Conservation (phyloP, 805 yeast genomes). For the Sporopachydermia lactativora region DNA sequence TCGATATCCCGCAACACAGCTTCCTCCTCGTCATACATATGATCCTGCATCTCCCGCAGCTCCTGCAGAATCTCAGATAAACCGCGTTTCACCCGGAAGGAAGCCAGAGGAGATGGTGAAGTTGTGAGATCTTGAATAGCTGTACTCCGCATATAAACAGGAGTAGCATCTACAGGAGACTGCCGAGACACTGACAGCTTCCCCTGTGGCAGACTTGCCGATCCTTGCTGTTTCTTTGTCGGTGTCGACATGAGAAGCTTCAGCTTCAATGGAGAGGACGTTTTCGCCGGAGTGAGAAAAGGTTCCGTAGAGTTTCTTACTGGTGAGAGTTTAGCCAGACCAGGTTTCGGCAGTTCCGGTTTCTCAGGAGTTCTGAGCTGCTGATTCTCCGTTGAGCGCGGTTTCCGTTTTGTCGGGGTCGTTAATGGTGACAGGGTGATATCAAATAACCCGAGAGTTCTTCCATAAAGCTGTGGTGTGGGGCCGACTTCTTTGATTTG, state of each 20-base stretch:
- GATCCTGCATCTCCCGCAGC: conserved; percentile 23
- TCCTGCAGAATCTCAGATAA: conserved; percentile 36
- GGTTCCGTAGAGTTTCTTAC: conserved; percentile 2
- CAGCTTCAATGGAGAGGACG: conserved; percentile 9
- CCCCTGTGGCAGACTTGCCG: conserved; percentile 4
- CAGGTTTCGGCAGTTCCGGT: too few relatives aligned
- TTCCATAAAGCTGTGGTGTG: conserved; percentile 75
- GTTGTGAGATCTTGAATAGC: conserved; percentile 4
- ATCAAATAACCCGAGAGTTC: conserved; percentile 62
- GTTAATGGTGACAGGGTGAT: conserved; percentile 20
- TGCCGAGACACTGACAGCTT: conserved; percentile 4
- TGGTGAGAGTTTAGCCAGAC: too few relatives aligned
- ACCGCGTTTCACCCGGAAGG: conserved; percentile 18
- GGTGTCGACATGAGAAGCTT: conserved; percentile 8
- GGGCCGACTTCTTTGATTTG: conserved; percentile 48
- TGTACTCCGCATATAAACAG: conserved; percentile 26
- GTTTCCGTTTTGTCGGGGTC: conserved; percentile 2
- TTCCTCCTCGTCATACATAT: conserved; percentile 2
- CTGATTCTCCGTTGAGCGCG: too few relatives aligned
- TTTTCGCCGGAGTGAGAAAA: conserved; percentile 8
- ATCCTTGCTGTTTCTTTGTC: conserved; percentile 4
- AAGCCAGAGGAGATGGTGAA: conserved; percentile 19
- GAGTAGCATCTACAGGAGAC: conserved; percentile 19
- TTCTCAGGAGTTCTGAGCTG: too few relatives aligned
- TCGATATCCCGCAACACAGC: conserved; percentile 4